phyloP scores from a whole-genome alignment of 495 filamentous ascomycete genomes.

The Trichodelitschia bisporula region DNA sequence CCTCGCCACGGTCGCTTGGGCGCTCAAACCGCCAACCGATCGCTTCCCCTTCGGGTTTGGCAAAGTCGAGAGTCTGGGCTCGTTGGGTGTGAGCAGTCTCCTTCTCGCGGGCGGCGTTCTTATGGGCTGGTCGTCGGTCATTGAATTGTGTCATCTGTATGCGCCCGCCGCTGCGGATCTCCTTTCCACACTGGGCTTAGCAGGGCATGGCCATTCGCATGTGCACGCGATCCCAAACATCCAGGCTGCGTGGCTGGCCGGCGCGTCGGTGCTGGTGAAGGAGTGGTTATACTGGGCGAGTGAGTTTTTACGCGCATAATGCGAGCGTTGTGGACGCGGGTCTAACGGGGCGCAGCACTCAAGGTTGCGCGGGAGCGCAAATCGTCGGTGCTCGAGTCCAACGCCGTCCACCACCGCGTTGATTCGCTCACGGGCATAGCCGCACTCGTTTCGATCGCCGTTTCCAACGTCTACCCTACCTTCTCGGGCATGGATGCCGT shows the following conservation, averaged over 20 bases:
- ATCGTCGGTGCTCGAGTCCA: constrained; percentile 87
- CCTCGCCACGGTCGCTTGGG: constrained; percentile 77
- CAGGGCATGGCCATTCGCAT: constrained; percentile 36
- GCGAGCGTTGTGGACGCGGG: constrained; percentile 3
- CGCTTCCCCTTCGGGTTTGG: constrained; percentile 79
- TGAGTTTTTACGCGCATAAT: constrained; percentile 24
- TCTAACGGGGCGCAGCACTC: constrained; percentile 48
- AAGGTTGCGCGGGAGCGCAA: constrained; percentile 88
- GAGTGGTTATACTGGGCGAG: constrained; percentile 94
- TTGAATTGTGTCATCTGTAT: constrained; percentile 55
- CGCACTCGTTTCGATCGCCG: constrained; percentile 64
- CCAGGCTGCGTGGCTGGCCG: constrained; percentile 90
- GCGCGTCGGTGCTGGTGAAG: constrained; percentile 69
- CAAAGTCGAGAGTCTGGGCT: constrained; percentile 90
- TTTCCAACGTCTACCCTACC: constrained; percentile 62
- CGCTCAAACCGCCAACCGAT: constrained; percentile 54
- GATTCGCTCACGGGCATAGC: constrained; percentile 89
- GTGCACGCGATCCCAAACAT: constrained; percentile 50
- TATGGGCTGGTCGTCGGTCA: constrained; percentile 61
- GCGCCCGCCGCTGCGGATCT: constrained; percentile 45
- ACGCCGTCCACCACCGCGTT: constrained; percentile 87
- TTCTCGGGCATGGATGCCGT: constrained; percentile 89
- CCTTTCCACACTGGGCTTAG: constrained; percentile 33
- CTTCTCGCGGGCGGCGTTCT: constrained; percentile 68
- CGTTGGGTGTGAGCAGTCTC: constrained; percentile 74